Evolutionary conservation across 805 yeast genomes (phyloP), one percentile per base, ranked within the genome.

Genomic region (Saccharomyces kudriavzevii): DNA sequence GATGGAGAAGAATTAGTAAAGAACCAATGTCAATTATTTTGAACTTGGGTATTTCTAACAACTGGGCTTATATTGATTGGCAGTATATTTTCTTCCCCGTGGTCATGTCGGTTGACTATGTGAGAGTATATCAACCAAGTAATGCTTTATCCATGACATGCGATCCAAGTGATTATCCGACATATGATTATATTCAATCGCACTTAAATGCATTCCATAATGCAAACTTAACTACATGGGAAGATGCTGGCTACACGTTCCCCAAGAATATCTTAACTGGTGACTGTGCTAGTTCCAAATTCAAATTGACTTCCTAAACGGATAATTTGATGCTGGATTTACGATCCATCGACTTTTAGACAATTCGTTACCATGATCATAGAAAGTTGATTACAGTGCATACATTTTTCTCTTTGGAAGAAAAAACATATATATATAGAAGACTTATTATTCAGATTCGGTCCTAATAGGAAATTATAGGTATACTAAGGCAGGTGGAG

Each of bases 31-130:
- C 94, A 1, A 77, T 91, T 57, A 72, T 91, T 58, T 63, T 90
- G 75, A 90, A 90, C 68, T 71, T 91, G 73, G 97, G 96, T 75
- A 72, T 91, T 52, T 89, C 97, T 14, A 85, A 83, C 63, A 85
- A 82, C 54, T 90, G 97, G 97, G 87, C 91, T 4, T 87, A 87
- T 69, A 90, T 91, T 57, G 90, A 89, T 70, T 91, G 96, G 96
- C 81, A 83, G 29, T 74, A 83, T 2, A 73, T 89, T 54, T 70
- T 71, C 46, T 90, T 90, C 80, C 97, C 97, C 2, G 78, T 78
- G 20, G 75, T 78, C 2, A 74, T 90, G 82, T 74, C 80, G 54
- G 73, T 90, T 48, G 97, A 91, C 68, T 87, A 85, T 62, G 94
- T 90, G 40, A 81, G 97, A 61, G 66, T 90, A 20, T 91, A 91